Evolutionary conservation across 306 rosid genomes (phyloP), one percentile per base, ranked within the genome.

Genomic region (Ormosia emarginata): DNA sequence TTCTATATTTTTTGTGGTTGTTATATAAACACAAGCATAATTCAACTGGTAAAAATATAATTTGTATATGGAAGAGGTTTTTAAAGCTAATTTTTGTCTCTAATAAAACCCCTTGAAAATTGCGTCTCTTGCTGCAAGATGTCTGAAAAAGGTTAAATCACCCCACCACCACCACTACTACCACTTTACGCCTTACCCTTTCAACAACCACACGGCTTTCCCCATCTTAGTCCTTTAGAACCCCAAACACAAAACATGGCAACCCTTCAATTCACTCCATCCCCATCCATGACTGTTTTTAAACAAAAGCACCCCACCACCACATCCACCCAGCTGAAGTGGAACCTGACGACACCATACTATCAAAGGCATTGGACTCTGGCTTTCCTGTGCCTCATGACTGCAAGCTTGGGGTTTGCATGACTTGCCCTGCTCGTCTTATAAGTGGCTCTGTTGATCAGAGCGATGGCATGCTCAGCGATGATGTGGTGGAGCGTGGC

Each of bases 391-490:
- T 92, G 72, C 99, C 99, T 4, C 93, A 95, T 78, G 99, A 95
- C 73, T 95, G 99, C 89, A 96, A 88, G 91, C 98, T 96, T 30
- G 99, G 99, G 0, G 99, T 93, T 2, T 96, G 99, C 87, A 96
- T 96, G 99, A 96, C 99, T 49, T 93, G 99, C 87, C 99, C 99
- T 6, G 98, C 99, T 63, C 88, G 76, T 69, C 98, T 96, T 13
- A 5, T 93, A 14, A 85, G 84, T 12, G 99, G 99, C 70, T 44
- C 86, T 11, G 98, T 96, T 8, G 98, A 96, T 71, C 99, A 96
- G 85, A 96, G 94, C 40, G 98, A 92, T 32, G 99, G 99, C 7
- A 96, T 96, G 99, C 97, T 96, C 17, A 96, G 99, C 36, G 99
- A 96, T 41, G 99, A 93, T 81, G 98, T 96, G n/a, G 90, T 93